Evolutionary conservation across 176 grass and related monocot species (phyloP), one percentile per base, ranked within the genome.

Genomic region (Carex littledalei): DNA sequence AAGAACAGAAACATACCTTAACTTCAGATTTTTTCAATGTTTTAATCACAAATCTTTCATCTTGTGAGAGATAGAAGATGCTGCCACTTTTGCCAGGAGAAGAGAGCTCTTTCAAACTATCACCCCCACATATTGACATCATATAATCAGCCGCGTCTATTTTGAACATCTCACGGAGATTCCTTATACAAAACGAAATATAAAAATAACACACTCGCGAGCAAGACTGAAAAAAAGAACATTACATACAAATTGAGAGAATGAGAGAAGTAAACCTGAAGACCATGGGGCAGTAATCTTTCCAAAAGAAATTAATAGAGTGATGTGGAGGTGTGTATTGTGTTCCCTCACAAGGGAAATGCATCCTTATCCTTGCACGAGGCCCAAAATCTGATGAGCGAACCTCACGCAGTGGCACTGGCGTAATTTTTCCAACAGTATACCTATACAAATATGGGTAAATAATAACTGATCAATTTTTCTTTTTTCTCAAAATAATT

Each of bases 101-200:
- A 90, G 96, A 98, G 87, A 95, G 89, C 89, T 98, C 91, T 80
- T 98, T 98, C 70, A 98, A 87, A 81, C 91, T 91, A 90, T 98
- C 91, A 81, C 90, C 96, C 4, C 96, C 96, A 61, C 96, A 98
- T 88, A 98, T 89, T 18, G 96, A 98, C 96, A 98, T 98, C 96
- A 98, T 98, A 86, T 98, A 98, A 87, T 98, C 93, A 78, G 96
- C 96, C 52, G 93, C 93, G 91, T 98, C 96, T 49, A 98, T 98
- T 85, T 89, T 94, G 90, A 98, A 98, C 96, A 95, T 98, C 89
- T 95, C 96, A 64, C 96, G 91, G 20, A 98, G 93, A 78, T 95
- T 95, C 91, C 96, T 98, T 87, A 86, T 49, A 90, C 16, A 67
- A 83, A 64, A 64, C 5, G 7, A 83, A 34, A 83, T 54, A 68